Evolutionary conservation across 192 early-diverging fungal species (phyloP).

Genomic region (Umbelopsis sp.): DNA sequence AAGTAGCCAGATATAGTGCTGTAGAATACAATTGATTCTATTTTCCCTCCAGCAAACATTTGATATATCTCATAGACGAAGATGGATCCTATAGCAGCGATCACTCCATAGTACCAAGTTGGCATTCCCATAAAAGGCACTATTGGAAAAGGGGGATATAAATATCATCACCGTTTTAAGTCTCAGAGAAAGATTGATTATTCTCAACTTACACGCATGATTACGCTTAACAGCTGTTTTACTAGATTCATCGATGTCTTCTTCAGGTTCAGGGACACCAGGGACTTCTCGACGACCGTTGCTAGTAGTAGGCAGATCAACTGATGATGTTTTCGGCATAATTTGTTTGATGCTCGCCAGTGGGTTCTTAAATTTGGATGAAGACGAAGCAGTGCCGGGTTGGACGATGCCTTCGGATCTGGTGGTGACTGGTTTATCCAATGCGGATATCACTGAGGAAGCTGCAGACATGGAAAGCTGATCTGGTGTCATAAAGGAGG

Average conservation of each 20-base stretch:
- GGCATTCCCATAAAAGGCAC: not conserved
- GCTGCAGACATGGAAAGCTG: not conserved
- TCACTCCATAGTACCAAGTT: not conserved
- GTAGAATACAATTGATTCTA: constrained; percentile 25
- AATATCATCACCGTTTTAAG: not conserved
- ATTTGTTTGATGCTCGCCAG: not conserved
- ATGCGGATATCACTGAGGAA: not conserved
- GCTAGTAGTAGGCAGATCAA: not conserved
- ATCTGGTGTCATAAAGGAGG: constrained; percentile 3
- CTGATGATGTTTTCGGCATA: not conserved
- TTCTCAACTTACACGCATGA: too few relatives aligned
- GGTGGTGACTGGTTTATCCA: not conserved
- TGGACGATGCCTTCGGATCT: not conserved
- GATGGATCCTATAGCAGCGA: not conserved
- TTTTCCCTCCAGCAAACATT: not conserved
- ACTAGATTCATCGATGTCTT: too few relatives aligned
- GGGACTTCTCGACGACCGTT: too few relatives aligned
- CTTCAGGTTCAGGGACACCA: too few relatives aligned
- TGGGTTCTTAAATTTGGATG: not conserved
- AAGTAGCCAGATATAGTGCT: constrained; percentile 3
- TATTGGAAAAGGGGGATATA: not conserved
- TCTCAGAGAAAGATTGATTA: too few relatives aligned
- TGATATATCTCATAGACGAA: constrained; percentile 20
- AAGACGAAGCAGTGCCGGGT: not conserved
- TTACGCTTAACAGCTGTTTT: too few relatives aligned